Conservation (phyloP, 2,329 filamentous ascomycete genomes). For the Scedosporium dehoogii region DNA sequence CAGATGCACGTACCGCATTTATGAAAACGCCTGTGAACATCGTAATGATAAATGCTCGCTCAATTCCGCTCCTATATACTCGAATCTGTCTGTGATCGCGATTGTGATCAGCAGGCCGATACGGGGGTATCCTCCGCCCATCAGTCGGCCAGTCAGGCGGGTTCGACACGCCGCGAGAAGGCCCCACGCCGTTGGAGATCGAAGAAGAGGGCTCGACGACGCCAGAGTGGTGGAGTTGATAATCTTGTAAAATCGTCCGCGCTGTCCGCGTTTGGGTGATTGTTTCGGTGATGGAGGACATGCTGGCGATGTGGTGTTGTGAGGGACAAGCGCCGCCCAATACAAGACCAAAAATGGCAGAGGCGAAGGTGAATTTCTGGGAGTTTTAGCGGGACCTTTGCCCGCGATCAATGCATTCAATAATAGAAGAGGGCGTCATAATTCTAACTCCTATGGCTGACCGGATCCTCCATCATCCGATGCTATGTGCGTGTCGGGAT, state of each 20-base stretch:
- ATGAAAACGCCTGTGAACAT: conserved; percentile 16
- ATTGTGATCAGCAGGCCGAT: conserved; percentile 13
- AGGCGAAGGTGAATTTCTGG: background rate
- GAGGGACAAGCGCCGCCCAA: background rate
- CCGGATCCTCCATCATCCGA: background rate
- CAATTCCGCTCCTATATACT: conserved; percentile 11
- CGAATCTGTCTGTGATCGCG: conserved; percentile 12
- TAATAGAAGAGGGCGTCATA: background rate
- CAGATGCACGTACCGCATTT: conserved; percentile 9
- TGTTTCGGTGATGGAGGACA: conserved; percentile 25
- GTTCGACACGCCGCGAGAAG: conserved; percentile 1
- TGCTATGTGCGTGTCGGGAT: conserved; percentile 7
- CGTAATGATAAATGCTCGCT: conserved; percentile 13
- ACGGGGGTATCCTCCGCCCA: conserved; percentile 15
- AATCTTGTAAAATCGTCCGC: conserved; percentile 29
- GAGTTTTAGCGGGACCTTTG: too few species aligned
- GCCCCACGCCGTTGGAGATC: background rate
- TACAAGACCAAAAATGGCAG: background rate
- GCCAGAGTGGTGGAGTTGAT: conserved; percentile 32
- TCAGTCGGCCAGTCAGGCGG: conserved; percentile 13
- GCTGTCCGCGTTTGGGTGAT: conserved; percentile 26
- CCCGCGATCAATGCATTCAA: background rate
- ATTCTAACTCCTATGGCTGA: background rate
- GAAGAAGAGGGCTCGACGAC: conserved; percentile 9
- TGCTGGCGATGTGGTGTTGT: conserved; percentile 6